Evolutionary conservation across 2,329 filamentous ascomycete genomes (phyloP).

Genomic region (Aspergillus flavus): DNA sequence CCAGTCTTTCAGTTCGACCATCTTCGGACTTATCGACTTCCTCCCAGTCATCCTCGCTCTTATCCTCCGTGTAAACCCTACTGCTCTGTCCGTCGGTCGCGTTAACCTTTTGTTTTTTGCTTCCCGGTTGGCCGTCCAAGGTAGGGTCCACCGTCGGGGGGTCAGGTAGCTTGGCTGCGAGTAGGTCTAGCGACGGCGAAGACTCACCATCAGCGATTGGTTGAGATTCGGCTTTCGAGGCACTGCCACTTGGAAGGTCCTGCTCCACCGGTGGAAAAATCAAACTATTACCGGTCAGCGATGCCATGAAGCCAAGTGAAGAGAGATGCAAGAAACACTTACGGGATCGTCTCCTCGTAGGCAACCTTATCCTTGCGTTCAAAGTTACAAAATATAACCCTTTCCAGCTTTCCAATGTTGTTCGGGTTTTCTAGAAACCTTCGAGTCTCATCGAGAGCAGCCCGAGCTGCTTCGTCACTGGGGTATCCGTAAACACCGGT

Average conservation of each 20-base stretch:
- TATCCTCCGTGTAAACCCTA: constrained; percentile 23
- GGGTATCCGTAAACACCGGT: constrained; percentile 93
- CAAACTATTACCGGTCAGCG: constrained; percentile 34
- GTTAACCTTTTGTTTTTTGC: constrained; percentile 52
- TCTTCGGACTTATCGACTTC: constrained; percentile 36
- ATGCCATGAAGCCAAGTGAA: not conserved
- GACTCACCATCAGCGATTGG: constrained; percentile 30
- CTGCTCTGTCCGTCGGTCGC: constrained; percentile 9
- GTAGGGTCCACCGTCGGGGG: constrained; percentile 51
- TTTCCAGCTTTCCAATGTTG: constrained; percentile 58
- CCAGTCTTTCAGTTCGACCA: constrained; percentile 28
- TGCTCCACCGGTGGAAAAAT: constrained; percentile 53
- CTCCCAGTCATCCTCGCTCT: constrained; percentile 45
- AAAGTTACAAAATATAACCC: constrained; percentile 85
- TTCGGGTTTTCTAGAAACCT: constrained; percentile 53
- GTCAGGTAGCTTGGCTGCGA: constrained; percentile 51
- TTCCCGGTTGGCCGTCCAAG: constrained; percentile 45
- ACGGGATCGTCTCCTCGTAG: constrained; percentile 75
- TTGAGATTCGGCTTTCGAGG: constrained; percentile 13
- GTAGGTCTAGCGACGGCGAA: constrained; percentile 26
- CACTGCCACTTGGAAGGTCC: constrained; percentile 25
- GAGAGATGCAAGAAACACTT: constrained; percentile 44
- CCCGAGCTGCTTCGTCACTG: constrained; percentile 68
- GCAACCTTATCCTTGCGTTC: constrained; percentile 73
- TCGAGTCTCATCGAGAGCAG: constrained; percentile 66